A percentile compares a stretch with the other conserved stretches of the same genome.
phyloP scores from a whole-genome alignment of 352 stramenopile species.

The Phytophthora capsici region DNA sequence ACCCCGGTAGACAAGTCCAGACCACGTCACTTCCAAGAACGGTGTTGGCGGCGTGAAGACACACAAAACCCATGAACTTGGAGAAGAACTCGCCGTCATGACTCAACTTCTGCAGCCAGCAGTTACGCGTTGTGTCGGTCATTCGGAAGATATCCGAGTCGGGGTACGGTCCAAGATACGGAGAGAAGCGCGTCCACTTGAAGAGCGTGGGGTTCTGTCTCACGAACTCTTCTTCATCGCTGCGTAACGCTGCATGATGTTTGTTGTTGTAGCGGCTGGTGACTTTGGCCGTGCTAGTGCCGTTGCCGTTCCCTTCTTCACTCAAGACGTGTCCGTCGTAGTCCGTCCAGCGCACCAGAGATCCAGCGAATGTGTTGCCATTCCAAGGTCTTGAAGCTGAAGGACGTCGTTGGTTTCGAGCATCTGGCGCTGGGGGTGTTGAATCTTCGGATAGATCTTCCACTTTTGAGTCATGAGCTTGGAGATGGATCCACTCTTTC shows the following conservation, averaged over 20 bases:
- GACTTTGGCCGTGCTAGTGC: slow-evolving; percentile 31
- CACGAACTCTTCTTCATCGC: slow-evolving; percentile 55
- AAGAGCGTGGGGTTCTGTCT: slow-evolving; percentile 66
- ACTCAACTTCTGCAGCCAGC: slow-evolving; percentile 62
- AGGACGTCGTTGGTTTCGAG: slow-evolving; percentile 25
- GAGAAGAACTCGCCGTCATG: slow-evolving; percentile 79
- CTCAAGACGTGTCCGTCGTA: slow-evolving; percentile 54
- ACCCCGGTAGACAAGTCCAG: slow-evolving; percentile 65
- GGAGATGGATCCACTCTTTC: slow-evolving; percentile 58
- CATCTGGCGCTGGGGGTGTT: slow-evolving; percentile 4
- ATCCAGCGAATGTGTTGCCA: slow-evolving; percentile 59
- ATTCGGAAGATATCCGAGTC: slow-evolving; percentile 70
- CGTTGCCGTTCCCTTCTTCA: slow-evolving; percentile 40
- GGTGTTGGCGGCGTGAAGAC: slow-evolving; percentile 55
- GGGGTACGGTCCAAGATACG: slow-evolving; percentile 58
- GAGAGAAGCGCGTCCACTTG: slow-evolving; percentile 60
- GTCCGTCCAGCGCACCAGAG: slow-evolving; percentile 63
- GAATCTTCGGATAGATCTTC: slow-evolving; percentile 29
- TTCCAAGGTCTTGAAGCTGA: slow-evolving; percentile 58
- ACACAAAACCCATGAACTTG: slow-evolving; percentile 71
- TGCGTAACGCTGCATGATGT: slow-evolving; percentile 24
- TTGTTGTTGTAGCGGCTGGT: slow-evolving; percentile 39
- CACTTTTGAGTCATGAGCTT: slow-evolving; percentile 33
- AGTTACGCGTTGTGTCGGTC: slow-evolving; percentile 43
- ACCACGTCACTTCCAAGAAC: slow-evolving; percentile 42